Base-by-base conservation (phyloP, 495 filamentous ascomycete genomes). In the Friedmanniomyces endolithicus region DNA sequence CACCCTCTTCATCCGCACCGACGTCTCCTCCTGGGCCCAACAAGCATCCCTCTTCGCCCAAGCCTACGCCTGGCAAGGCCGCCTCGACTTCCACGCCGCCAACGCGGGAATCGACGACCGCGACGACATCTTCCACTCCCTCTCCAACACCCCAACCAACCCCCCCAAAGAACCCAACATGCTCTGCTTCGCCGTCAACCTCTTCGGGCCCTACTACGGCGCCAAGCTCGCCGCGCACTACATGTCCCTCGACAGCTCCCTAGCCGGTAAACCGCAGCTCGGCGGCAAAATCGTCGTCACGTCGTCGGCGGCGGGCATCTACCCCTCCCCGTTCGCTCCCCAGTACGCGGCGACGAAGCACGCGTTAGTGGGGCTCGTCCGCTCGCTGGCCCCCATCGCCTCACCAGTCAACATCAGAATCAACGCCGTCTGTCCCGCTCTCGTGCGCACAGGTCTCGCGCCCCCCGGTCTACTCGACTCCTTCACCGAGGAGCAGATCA, bases 51-150 rank as follows among this genome's bases (percentile, higher is more conserved):
- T 74, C 11, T 75, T 76, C 64, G 53, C 59, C 25, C 53, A 60
- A 20, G 72, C 71, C 0, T 68, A 63, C 39, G 60, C 67, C 33
- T 71, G 64, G 45, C 61, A 61, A 22, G 64, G 61, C 6, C 65
- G 67, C 11, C 66, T 76, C 8, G 69, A 71, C 54, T 75, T 73
- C 64, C 66, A 68, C 34, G 66, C 72, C 9, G 68, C 70, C 0
- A 75, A 76, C 55, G 73, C 73, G 6, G 73, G 74, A 1, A 71
- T 75, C 49, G 66, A 72, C 52, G 72, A 73, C 47, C 59, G 58
- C 0, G 69, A 72, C 44, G 66, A 68, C 52, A 67, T 72, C 49
- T 71, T 69, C 58, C 11, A 33, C 35, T 49, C 50, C 14, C 44
- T 63, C 27, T 52, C 59, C 11, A 50, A 64, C 23, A 62, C 65